A percentile compares a stretch with the other conserved stretches of the same genome.
phyloP scores from a whole-genome alignment of 2,329 filamentous ascomycete genomes.

The Zopfia rhizophila region DNA sequence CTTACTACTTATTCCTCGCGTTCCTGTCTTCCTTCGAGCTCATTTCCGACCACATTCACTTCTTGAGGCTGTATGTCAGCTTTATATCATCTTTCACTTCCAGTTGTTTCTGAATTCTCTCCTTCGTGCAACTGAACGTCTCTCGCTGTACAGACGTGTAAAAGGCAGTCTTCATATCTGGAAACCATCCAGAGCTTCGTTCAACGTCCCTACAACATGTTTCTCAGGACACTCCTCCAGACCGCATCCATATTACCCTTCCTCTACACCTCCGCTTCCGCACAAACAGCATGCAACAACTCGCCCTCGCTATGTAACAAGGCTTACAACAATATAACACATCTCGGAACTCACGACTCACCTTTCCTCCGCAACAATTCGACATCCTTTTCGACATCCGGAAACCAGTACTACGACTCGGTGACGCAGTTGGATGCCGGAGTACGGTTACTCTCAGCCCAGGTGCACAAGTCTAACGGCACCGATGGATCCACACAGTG shows the following conservation, averaged over 20 bases:
- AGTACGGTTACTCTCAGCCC: slow-evolving; percentile 75
- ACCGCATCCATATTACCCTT: slow-evolving; percentile 39
- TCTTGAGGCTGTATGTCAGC: too few relatives aligned
- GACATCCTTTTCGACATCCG: slow-evolving; percentile 70
- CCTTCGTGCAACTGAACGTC: too few relatives aligned
- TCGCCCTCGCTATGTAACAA: slow-evolving; percentile 77
- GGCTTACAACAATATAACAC: slow-evolving; percentile 78
- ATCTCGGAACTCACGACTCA: slow-evolving; percentile 80
- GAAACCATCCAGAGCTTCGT: too few relatives aligned
- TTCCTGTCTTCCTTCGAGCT: not conserved
- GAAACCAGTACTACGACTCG: slow-evolving; percentile 80
- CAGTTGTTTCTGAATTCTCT: too few relatives aligned
- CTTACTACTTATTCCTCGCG: not conserved
- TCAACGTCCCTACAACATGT: slow-evolving; percentile 41
- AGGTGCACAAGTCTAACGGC: slow-evolving; percentile 71
- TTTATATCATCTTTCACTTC: too few relatives aligned
- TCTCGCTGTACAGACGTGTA: too few relatives aligned
- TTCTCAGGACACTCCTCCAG: slow-evolving; percentile 38
- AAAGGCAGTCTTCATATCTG: too few relatives aligned
- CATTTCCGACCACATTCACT: not conserved
- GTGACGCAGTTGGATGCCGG: slow-evolving; percentile 76
- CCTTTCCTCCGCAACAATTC: slow-evolving; percentile 74
- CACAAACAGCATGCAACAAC: slow-evolving; percentile 77
- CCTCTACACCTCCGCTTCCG: slow-evolving; percentile 38
- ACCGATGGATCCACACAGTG: slow-evolving; percentile 55